Evolutionary conservation across 352 stramenopile species (phyloP).

Genomic region (Globisporangium recalcitrans): DNA sequence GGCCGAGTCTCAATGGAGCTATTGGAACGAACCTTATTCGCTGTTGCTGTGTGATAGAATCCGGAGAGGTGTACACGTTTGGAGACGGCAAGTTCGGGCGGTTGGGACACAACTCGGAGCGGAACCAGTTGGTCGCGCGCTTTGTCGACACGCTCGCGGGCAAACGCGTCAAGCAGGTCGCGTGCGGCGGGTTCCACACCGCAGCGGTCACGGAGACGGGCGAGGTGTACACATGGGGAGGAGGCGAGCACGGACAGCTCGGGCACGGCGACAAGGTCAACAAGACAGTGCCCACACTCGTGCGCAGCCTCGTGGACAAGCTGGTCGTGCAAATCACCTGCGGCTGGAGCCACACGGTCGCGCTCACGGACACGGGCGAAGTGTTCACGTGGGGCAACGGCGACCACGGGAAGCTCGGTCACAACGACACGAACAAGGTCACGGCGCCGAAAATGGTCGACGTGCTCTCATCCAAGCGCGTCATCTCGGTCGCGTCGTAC

Average conservation of each 20-base stretch:
- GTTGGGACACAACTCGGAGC: constrained; percentile 79
- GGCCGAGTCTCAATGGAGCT: too few relatives aligned
- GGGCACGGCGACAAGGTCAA: constrained; percentile 96
- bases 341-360: constrained; percentile 94
- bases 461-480: constrained; percentile 86
- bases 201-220: constrained; percentile 81
- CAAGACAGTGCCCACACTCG: constrained; percentile 89
- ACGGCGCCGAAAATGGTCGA: constrained; percentile 92
- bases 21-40: too few relatives aligned
- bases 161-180: constrained; percentile 83
- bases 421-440: constrained; percentile 93
- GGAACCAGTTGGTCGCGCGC: constrained; percentile 70
- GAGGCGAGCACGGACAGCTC: constrained; percentile 92
- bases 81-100: constrained; percentile 90
- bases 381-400: constrained; percentile 94
- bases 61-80: constrained; percentile 92
- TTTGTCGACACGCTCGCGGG: constrained; percentile 65
- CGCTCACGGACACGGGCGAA: constrained; percentile 88
- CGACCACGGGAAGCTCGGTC: constrained; percentile 92
- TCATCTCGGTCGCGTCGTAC: constrained; percentile 96
- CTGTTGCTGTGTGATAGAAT: too few relatives aligned
- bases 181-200: constrained; percentile 86
- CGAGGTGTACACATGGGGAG: constrained; percentile 87
- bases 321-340: constrained; percentile 94
- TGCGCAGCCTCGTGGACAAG: constrained; percentile 86